Base-by-base conservation (phyloP, 805 yeast species). In the Crinitomyces ghanaensis region DNA sequence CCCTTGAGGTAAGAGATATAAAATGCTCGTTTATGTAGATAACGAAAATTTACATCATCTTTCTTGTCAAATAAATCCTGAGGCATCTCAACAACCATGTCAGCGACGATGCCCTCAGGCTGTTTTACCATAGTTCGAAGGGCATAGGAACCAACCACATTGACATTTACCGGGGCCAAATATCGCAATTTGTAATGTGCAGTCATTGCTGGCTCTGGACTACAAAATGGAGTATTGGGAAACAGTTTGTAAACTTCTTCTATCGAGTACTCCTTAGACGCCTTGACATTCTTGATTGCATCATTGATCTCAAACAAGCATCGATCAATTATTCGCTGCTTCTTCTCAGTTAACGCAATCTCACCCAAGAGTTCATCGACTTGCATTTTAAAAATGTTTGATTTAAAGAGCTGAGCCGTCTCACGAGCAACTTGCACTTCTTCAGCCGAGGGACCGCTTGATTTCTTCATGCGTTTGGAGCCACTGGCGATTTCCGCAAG, bases 301-400 rank as follows among this genome's bases (percentile, higher is more conserved):
- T 29, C 27, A 44, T 83, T 76, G 20, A 85, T 53, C 49, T 77
- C 68, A 51, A 79, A 93, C 28, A 85, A 62, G 32, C 77, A 79
- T 40, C 74, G 77, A 51, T 83, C 94, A 36, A 83, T 72, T 31
- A 66, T 63, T 32, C 70, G 53, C 28, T 78, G 68, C 48, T 77
- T 76, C 12, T 71, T 56, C 13, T 82, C 88, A 46, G 80, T 80
- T 26, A 86, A 55, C 45, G 73, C 71, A 26, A 88, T 70, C 56
- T 88, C 97, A 44, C 73, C 71, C 45, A 91, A 62, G 26, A 91
- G 63, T 53, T 86, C 97, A 57, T 86, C 97, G 40, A 91, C 85
- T 60, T 91, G 95, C 37, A 91, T 59, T 56, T 91, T 91, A 74
- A 91, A 88, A 35, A 91, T 85, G 57, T 86, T 91, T 6, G 95